These are phyloP conservation scores for Geosmithia morbida DNA, from an alignment of 2,329 filamentous ascomycete species.

Conservation along the genomic window DNA sequence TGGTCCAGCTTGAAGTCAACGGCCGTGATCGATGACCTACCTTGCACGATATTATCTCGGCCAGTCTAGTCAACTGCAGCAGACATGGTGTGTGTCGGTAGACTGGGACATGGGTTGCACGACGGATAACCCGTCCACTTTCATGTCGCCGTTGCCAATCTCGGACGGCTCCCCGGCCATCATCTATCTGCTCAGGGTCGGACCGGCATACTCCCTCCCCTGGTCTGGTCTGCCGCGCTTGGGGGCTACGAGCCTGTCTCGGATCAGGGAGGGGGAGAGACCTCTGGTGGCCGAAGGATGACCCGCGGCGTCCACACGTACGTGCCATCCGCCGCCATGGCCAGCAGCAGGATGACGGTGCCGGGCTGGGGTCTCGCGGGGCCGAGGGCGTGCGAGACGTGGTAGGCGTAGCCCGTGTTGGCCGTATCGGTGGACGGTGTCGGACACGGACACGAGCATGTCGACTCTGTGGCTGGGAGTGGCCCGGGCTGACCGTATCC, in stretches of 20 bases:
- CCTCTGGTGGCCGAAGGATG: neutral
- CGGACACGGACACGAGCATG: slow-evolving; percentile 15
- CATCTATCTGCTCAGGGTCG: slow-evolving; percentile 25
- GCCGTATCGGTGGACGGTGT: no score
- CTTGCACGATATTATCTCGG: slow-evolving; percentile 20
- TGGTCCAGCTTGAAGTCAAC: neutral
- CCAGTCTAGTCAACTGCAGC: slow-evolving; percentile 23
- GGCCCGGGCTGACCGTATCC: slow-evolving; percentile 5
- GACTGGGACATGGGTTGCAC: slow-evolving; percentile 16
- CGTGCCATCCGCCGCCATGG: slow-evolving; percentile 15
- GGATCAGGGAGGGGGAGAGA: neutral
- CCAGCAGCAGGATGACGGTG: slow-evolving; percentile 13
- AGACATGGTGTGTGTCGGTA: slow-evolving; percentile 29
- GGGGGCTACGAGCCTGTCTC: slow-evolving; percentile 15
- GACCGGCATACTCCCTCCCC: slow-evolving; percentile 25
- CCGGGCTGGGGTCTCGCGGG: slow-evolving; percentile 10
- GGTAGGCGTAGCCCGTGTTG: slow-evolving; percentile 16
- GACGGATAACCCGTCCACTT: slow-evolving; percentile 6
- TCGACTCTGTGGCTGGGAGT: slow-evolving; percentile 9
- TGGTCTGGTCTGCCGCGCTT: neutral
- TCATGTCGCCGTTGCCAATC: slow-evolving; percentile 21
- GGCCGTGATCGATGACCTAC: slow-evolving; percentile 22
- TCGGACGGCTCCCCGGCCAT: slow-evolving; percentile 23
- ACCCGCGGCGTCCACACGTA: slow-evolving; percentile 12
- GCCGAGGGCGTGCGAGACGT: slow-evolving; percentile 16